Evolutionary conservation across 139 green algal species (phyloP).

Genomic region (Tetraselmis chui): DNA sequence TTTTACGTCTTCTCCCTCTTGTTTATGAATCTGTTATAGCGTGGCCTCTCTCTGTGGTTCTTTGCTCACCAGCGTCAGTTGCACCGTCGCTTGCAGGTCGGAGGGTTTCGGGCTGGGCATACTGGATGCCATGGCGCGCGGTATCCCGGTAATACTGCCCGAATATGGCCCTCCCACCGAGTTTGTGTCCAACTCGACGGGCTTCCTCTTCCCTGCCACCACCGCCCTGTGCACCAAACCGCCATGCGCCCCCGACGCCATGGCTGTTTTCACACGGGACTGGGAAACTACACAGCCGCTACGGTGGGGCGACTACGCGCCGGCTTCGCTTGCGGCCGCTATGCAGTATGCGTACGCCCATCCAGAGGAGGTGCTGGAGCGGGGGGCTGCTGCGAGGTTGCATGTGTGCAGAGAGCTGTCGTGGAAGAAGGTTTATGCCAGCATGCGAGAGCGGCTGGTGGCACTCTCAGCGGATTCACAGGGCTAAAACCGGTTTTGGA

Average conservation of each 20-base stretch:
- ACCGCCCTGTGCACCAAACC: background rate
- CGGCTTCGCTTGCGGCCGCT: background rate
- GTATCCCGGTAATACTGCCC: background rate
- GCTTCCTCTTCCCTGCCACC: background rate
- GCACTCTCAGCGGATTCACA: too few species aligned
- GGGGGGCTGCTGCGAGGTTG: background rate
- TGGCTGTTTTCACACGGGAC: background rate
- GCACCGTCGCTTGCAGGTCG: too few species aligned
- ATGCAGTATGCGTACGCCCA: background rate
- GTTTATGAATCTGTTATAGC: too few species aligned
- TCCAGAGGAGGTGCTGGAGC: background rate
- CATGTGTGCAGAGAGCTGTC: background rate
- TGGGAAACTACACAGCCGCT: background rate
- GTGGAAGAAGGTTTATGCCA: background rate
- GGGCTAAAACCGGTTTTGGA: too few species aligned
- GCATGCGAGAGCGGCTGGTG: background rate
- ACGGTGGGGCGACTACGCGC: background rate
- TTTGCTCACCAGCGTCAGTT: too few species aligned
- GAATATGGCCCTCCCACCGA: background rate
- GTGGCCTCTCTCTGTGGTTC: too few species aligned
- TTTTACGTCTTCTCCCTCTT: too few species aligned
- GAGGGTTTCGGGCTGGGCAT: background rate
- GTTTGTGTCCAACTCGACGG: background rate
- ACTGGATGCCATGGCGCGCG: background rate
- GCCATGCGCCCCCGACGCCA: background rate